These are phyloP conservation scores for Syncephalastrum sp. DNA, from an alignment of 371 early-diverging fungal species.

Conservation along the genomic window DNA sequence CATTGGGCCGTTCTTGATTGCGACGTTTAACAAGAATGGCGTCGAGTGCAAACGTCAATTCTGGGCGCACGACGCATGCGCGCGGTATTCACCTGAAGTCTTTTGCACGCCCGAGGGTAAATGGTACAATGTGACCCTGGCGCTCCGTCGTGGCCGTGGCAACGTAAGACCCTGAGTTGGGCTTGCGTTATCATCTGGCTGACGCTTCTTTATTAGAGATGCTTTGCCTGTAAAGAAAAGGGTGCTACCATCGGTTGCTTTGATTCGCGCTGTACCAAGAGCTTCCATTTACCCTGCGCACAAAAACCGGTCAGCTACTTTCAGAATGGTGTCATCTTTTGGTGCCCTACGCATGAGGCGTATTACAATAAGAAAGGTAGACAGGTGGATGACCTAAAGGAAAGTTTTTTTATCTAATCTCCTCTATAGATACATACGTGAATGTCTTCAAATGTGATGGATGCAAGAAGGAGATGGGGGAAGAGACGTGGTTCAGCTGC, in stretches of 20 bases:
- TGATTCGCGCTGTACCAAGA: conserved; percentile 77
- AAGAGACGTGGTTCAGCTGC: conserved; percentile 71
- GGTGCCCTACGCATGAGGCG: conserved; percentile 80
- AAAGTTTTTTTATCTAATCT: background rate
- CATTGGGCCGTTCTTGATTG: conserved; percentile 58
- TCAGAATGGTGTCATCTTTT: conserved; percentile 80
- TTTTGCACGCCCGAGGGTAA: conserved; percentile 62
- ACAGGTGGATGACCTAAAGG: background rate
- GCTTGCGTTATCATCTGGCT: background rate
- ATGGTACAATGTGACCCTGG: conserved; percentile 87
- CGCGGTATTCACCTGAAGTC: conserved; percentile 84
- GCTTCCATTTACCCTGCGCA: conserved; percentile 84
- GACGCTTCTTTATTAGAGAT: conserved; percentile 46
- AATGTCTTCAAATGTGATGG: conserved; percentile 73
- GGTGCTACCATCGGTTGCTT: conserved; percentile 93
- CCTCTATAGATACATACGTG: conserved; percentile 58
- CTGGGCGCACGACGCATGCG: conserved; percentile 89
- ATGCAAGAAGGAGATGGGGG: conserved; percentile 58
- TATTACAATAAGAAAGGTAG: conserved; percentile 54
- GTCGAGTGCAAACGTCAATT: conserved; percentile 59
- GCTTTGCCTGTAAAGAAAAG: conserved; percentile 72
- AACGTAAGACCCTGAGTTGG: conserved; percentile 46
- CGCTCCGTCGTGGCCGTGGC: conserved; percentile 73
- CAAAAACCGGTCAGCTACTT: conserved; percentile 71
- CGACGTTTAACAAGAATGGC: conserved; percentile 43